Percentiles rank a stretch among this genome's conserved stretches.
These are phyloP conservation scores for Tritrichomonas foetus DNA, from an alignment of 208 protist species.

Conservation along the genomic window DNA sequence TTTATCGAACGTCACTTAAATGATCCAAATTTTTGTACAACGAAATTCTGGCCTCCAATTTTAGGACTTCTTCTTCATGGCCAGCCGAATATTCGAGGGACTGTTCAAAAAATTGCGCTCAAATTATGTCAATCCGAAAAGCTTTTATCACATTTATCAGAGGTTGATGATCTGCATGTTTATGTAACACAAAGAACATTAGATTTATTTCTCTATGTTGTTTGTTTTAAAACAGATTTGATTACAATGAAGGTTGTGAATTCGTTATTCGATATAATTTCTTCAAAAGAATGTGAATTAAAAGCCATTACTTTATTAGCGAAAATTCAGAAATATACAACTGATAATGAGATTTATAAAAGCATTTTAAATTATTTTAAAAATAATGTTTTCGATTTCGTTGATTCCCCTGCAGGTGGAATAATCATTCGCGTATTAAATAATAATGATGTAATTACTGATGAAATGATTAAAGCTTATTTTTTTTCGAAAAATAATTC, in stretches of 20 bases:
- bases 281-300: neutral
- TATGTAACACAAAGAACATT: neutral
- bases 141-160: neutral
- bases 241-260: neutral
- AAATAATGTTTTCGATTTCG: no score
- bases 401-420: no score
- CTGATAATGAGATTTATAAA: no score
- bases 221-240: neutral
- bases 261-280: neutral
- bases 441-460: no score
- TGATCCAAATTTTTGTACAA: neutral
- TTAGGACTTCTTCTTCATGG: neutral
- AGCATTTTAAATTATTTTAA: no score
- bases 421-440: no score
- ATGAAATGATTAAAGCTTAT: no score
- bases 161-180: neutral
- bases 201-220: neutral
- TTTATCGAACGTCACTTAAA: neutral
- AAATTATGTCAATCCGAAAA: neutral
- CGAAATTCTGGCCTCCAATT: neutral
- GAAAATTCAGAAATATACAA: no score
- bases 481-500: no score
- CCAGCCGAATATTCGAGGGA: neutral
- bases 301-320: neutral
- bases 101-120: neutral